phyloP scores from a whole-genome alignment of 495 filamentous ascomycete genomes.

The Neurospora sp. region DNA sequence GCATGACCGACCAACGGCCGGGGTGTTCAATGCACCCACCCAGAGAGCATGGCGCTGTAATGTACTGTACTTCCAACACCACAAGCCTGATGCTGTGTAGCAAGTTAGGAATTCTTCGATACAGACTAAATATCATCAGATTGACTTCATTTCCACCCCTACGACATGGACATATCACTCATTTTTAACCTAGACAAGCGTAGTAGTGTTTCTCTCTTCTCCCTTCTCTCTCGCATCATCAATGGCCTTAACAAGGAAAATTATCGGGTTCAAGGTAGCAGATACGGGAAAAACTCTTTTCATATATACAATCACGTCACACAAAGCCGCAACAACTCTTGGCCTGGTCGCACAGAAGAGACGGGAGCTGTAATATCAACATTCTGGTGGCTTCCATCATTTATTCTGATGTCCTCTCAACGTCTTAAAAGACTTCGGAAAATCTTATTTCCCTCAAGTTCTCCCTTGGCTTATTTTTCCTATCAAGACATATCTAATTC shows the following conservation, averaged over 20 bases:
- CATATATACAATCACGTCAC: not conserved
- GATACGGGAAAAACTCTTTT: not conserved
- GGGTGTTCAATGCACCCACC: not conserved
- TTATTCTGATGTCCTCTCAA: not conserved
- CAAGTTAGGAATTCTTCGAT: not conserved
- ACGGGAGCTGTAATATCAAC: not conserved
- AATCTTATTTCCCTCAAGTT: not conserved
- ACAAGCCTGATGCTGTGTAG: not conserved
- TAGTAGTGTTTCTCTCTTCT: not conserved
- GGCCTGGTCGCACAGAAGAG: not conserved
- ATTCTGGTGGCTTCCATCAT: not conserved
- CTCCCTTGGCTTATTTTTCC: not conserved
- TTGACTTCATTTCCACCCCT: not conserved
- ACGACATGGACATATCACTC: not conserved
- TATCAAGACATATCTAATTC: not conserved
- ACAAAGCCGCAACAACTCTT: not conserved
- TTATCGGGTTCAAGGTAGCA: not conserved
- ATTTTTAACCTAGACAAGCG: not conserved
- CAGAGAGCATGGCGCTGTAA: not conserved
- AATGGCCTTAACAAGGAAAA: not conserved
- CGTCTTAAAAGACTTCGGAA: not conserved
- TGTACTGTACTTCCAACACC: not conserved
- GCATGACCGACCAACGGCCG: not conserved
- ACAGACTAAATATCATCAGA: not conserved
- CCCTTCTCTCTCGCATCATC: not conserved